Percentiles rank a stretch among this genome's conserved stretches.
These are phyloP conservation scores for Aspergillus saccharolyticus DNA, from an alignment of 495 filamentous ascomycete genomes.

Conservation along the genomic window DNA sequence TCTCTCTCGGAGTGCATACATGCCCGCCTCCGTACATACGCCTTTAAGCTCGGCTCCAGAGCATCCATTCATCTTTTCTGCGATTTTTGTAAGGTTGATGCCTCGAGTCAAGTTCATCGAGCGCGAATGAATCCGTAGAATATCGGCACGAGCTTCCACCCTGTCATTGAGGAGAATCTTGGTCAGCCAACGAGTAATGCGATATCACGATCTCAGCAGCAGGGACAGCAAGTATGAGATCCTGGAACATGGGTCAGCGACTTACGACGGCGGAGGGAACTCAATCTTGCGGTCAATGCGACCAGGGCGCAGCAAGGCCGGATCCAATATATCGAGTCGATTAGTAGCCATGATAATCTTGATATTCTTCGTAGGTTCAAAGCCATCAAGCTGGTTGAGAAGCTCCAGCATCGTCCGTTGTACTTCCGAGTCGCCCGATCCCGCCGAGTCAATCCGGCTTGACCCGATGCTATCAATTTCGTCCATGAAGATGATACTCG, in stretches of 20 bases:
- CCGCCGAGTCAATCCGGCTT: constrained; percentile 90
- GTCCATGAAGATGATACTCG: constrained; percentile 99
- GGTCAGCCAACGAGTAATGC: constrained; percentile 11
- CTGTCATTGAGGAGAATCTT: constrained; percentile 25
- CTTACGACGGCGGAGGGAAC: constrained; percentile 88
- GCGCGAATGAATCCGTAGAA: constrained; percentile 91
- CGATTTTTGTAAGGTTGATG: constrained; percentile 97
- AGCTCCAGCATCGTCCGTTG: constrained; percentile 99
- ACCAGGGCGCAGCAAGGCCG: constrained; percentile 85
- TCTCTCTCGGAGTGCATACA: constrained; percentile 93
- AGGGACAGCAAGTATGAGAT: not conserved
- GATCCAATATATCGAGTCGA: constrained; percentile 93
- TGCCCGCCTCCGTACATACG: constrained; percentile 93
- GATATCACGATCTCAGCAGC: not conserved
- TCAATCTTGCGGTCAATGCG: constrained; percentile 99
- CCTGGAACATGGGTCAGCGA: constrained; percentile 2
- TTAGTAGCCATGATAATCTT: constrained; percentile 99
- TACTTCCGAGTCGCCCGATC: constrained; percentile 96
- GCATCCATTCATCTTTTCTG: constrained; percentile 99
- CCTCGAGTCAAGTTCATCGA: constrained; percentile 98
- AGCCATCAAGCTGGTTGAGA: constrained; percentile 96
- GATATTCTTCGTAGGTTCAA: constrained; percentile 99
- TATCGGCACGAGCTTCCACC: constrained; percentile 94
- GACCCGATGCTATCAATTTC: constrained; percentile 99
- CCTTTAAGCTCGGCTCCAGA: constrained; percentile 96